These are phyloP conservation scores for Chaetomium cochliodes DNA, from an alignment of 495 filamentous ascomycete species.

Conservation along the genomic window DNA sequence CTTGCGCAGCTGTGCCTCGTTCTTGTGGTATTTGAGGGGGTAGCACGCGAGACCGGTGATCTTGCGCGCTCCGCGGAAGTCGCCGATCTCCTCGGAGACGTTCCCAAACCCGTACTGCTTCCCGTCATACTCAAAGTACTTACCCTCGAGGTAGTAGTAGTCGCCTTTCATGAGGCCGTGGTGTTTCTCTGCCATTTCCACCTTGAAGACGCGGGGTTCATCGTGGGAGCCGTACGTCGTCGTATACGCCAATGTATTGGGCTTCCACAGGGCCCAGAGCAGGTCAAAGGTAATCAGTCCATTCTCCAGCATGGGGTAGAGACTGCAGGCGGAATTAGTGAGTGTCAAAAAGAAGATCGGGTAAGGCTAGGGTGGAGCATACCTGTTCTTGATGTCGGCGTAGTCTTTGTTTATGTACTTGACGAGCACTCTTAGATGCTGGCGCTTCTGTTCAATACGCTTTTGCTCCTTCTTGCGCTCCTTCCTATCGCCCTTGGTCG, in stretches of 20 bases:
- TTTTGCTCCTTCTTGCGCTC: slow-evolving; percentile 61
- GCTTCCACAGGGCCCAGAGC: slow-evolving; percentile 88
- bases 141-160: slow-evolving; percentile 79
- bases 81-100: slow-evolving; percentile 69
- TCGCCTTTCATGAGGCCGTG: slow-evolving; percentile 70
- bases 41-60: slow-evolving; percentile 77
- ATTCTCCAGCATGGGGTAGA: slow-evolving; percentile 79
- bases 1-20: slow-evolving; percentile 60
- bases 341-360: background rate
- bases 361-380: background rate
- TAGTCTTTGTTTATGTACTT: slow-evolving; percentile 84
- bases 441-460: slow-evolving; percentile 61
- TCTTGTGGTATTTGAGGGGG: slow-evolving; percentile 79
- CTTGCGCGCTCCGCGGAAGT: slow-evolving; percentile 80
- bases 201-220: slow-evolving; percentile 86
- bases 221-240: slow-evolving; percentile 76
- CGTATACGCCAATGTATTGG: slow-evolving; percentile 80
- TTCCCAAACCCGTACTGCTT: slow-evolving; percentile 57
- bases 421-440: slow-evolving; percentile 74
- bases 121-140: slow-evolving; percentile 77
- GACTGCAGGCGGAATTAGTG: slow-evolving; percentile 40
- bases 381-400: slow-evolving; percentile 66
- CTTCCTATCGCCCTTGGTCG: slow-evolving; percentile 51
- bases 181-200: slow-evolving; percentile 76
- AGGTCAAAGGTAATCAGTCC: slow-evolving; percentile 89